Conservation (phyloP, 495 filamentous ascomycete species). For the Penicillium flavigenum region DNA sequence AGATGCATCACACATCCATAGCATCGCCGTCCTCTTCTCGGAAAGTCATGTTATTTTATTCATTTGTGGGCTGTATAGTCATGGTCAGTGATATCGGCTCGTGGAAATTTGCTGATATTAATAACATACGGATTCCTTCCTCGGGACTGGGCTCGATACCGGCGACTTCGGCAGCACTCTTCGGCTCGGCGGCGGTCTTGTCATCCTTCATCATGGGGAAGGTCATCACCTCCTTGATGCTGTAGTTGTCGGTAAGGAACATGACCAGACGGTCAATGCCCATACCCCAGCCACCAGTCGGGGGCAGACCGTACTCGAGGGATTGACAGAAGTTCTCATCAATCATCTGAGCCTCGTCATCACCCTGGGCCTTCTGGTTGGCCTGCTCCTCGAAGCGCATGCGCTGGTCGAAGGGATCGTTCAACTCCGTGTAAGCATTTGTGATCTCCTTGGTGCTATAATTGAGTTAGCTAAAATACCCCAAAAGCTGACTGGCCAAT, state of each 20-base stretch:
- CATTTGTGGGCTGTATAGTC: constrained; percentile 43
- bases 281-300: constrained; percentile 96
- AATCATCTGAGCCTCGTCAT: constrained; percentile 93
- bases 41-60: constrained; percentile 19
- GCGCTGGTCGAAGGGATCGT: constrained; percentile 93
- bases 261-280: constrained; percentile 96
- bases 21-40: constrained; percentile 8
- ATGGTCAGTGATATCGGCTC: constrained; percentile 32
- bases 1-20: constrained; percentile 4
- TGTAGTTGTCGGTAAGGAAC: constrained; percentile 96
- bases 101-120: constrained; percentile 31
- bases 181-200: constrained; percentile 45
- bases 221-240: constrained; percentile 91
- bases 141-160: constrained; percentile 61
- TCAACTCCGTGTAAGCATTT: constrained; percentile 97
- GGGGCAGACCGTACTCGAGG: constrained; percentile 85
- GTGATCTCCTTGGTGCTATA: constrained; percentile 74
- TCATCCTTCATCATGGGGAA: constrained; percentile 88
- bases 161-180: constrained; percentile 64
- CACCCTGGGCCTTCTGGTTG: constrained; percentile 90
- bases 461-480: not conserved
- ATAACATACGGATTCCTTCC: constrained; percentile 66
- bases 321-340: constrained; percentile 90
- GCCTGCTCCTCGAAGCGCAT: constrained; percentile 96
- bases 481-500: not conserved